A percentile compares a stretch with the other conserved stretches of the same genome.
Evolutionary conservation across 331 rosid genomes (phyloP).

Genomic region (Spiraea crenata): DNA sequence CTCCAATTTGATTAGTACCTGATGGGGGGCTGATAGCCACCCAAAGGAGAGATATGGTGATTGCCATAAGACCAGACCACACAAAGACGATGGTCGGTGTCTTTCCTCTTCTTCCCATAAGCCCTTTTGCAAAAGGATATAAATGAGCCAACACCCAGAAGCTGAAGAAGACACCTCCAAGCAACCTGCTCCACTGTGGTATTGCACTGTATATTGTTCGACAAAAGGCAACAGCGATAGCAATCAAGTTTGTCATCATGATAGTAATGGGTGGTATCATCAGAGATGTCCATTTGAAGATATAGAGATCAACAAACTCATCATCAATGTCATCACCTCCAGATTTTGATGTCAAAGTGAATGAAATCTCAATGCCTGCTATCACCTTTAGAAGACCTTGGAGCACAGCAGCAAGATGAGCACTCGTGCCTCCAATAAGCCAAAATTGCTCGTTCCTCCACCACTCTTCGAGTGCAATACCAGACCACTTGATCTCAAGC

Average conservation of each 20-base stretch:
- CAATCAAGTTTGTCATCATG: conserved; percentile 67
- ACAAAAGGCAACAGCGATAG: conserved; percentile 50
- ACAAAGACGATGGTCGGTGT: conserved; percentile 71
- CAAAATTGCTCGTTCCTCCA: conserved; percentile 92
- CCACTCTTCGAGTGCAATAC: conserved; percentile 75
- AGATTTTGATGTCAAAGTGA: conserved; percentile 75
- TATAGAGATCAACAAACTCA: conserved; percentile 54
- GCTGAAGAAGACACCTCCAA: conserved; percentile 78
- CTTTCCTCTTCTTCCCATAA: conserved; percentile 70
- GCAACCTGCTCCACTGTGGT: conserved; percentile 59
- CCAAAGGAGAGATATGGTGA: conserved; percentile 73
- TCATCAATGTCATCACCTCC: conserved; percentile 56
- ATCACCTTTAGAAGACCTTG: conserved; percentile 72
- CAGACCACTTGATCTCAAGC: conserved; percentile 79
- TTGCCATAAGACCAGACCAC: conserved; percentile 73
- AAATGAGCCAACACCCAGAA: conserved; percentile 75
- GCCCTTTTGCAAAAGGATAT: conserved; percentile 79
- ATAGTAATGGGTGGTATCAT: conserved; percentile 70
- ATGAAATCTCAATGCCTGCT: conserved; percentile 75
- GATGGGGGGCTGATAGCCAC: conserved; percentile 73
- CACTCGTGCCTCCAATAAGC: conserved; percentile 87
- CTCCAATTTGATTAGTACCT: conserved; percentile 51
- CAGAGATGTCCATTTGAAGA: conserved; percentile 59
- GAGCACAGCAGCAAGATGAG: conserved; percentile 74
- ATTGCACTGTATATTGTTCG: conserved; percentile 51